Evolutionary conservation across 257 asterid genomes (phyloP).

Genomic region (Anisodus tanguticus): DNA sequence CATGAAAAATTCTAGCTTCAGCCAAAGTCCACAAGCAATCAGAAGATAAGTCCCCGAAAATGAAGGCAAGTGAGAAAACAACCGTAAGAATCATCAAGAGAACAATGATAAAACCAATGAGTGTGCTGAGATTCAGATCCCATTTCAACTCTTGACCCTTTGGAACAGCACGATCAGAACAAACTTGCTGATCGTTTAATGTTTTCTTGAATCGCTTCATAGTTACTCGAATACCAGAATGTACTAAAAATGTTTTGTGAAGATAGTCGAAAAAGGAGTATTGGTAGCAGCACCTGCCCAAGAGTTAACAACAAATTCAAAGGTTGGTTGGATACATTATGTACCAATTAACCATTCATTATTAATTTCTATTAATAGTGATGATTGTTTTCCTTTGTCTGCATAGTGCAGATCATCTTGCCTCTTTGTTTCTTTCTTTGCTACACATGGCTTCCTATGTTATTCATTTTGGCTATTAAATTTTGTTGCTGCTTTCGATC

Average conservation of each 20-base stretch:
- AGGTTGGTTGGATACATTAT: conserved; percentile 19
- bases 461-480: background rate
- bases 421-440: background rate
- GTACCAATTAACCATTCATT: background rate
- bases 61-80: conserved; percentile 52
- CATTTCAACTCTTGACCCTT: conserved; percentile 41
- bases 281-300: background rate
- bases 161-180: conserved; percentile 32
- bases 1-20: conserved; percentile 50
- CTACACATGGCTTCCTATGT: background rate
- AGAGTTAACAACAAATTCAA: background rate
- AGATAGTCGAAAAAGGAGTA: background rate
- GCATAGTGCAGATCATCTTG: background rate
- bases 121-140: conserved; percentile 44
- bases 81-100: conserved; percentile 59
- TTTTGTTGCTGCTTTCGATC: conserved; percentile 8
- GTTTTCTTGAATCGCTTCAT: conserved; percentile 57
- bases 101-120: conserved; percentile 47
- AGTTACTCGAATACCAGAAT: background rate
- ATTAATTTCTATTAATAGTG: background rate
- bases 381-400: conserved; percentile 25
- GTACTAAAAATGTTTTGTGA: background rate
- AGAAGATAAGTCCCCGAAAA: conserved; percentile 53
- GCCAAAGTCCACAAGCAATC: conserved; percentile 52
- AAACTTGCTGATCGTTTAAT: conserved; percentile 30